Base-by-base conservation (phyloP, 2,329 filamentous ascomycete genomes). In the Aspergillus chevalieri region DNA sequence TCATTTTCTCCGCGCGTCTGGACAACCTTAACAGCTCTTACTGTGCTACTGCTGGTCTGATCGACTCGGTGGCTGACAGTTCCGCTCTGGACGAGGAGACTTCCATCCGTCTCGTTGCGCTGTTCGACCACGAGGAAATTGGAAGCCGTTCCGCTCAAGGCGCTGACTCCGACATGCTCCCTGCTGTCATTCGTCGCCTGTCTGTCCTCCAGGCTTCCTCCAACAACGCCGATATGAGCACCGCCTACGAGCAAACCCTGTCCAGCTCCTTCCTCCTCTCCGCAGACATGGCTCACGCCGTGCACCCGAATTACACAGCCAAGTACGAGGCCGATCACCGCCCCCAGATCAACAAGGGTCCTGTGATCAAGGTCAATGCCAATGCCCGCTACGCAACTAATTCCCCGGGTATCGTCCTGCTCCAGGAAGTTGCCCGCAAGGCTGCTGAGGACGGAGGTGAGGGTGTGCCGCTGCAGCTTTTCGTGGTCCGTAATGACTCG, bases 71-170 rank as follows among this genome's bases (percentile, higher is more conserved):
- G 22, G 71, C 77, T 17, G 78, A 81, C 2, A 67, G 80, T 10
- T 73, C 77, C 3, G 79, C 85, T 5, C 79, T 97, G 24, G 82
- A 89, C 41, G 72, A 85, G 19, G 92, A 96, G 64, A 76, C 81
- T 3, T 85, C 82, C 15, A 96, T 97, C 63, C 89, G 93, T 43
- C 77, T 98, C n/a, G 86, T 94, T 58, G 86, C 90, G 33, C 88
- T 92, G 71, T 98, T 98, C 69, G 93, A 98, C 67, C 91, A 98
- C 73, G 93, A 98, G 71, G 93, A 98, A 68, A 93, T 98, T 63
- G 93, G 93, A 47, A 95, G 89, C 53, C 84, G 82, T 50, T 95
- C 90, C 2, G 91, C 92, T 4, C 93, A 98, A 65, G 93, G 93
- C 53, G 93, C 93, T 15, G 84, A 94, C 72, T 95, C 89, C 4